Evolutionary conservation across 805 yeast species (phyloP).

Genomic region (Candida dendrica): DNA sequence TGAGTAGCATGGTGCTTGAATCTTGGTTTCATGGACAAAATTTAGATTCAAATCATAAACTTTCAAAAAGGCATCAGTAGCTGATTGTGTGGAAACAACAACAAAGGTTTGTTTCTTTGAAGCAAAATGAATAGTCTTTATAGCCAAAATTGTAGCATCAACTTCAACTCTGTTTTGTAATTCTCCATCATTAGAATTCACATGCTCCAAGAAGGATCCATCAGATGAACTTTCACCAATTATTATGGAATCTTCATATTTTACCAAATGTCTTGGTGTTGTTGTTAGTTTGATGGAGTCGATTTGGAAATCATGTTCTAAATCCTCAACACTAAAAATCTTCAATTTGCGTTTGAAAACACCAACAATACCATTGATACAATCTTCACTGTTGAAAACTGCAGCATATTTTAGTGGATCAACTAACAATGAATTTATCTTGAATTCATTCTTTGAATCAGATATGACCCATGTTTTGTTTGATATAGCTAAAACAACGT

Average conservation of each 20-base stretch:
- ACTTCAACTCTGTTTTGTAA: conserved; percentile 4
- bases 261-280: conserved; percentile 40
- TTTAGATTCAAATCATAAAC: conserved; percentile 32
- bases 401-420: conserved; percentile 36
- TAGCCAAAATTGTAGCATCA: conserved; percentile 6
- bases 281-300: conserved; percentile 38
- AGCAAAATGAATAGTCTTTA: conserved; percentile 17
- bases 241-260: conserved; percentile 16
- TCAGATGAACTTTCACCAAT: conserved; percentile 7
- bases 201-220: conserved; percentile 7
- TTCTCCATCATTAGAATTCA: conserved; percentile 8
- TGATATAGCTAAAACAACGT: conserved; percentile 24
- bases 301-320: conserved; percentile 24
- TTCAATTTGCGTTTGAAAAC: conserved; percentile 42
- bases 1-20: conserved; percentile 41
- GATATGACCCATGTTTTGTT: conserved; percentile 27
- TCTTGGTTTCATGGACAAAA: conserved; percentile 53
- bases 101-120: conserved; percentile 14
- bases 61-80: conserved; percentile 5
- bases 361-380: conserved; percentile 57
- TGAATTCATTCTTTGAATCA: conserved; percentile 12
- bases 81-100: conserved; percentile 12
- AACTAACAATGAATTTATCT: conserved; percentile 22
- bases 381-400: conserved; percentile 57
- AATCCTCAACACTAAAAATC: conserved; percentile 47